phyloP scores from a whole-genome alignment of 345 rosid genomes.

The Diplotaxis tenuifolia region DNA sequence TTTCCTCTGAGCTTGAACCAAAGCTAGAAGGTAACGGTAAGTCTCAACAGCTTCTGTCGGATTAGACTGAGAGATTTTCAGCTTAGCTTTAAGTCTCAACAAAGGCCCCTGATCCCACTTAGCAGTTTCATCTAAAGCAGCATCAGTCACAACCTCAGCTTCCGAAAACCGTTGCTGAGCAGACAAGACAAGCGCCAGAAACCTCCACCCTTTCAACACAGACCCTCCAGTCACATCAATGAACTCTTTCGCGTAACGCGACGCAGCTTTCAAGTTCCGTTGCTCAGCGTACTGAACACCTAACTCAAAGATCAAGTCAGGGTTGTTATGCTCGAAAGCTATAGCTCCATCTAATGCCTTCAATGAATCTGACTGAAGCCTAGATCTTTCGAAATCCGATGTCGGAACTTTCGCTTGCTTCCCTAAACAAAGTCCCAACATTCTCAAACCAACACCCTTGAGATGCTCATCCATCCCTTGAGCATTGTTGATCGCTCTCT shows the following conservation, averaged over 20 bases:
- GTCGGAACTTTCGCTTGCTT: slow-evolving; percentile 71
- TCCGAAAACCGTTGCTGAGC: slow-evolving; percentile 85
- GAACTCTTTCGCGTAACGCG: slow-evolving; percentile 67
- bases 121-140: slow-evolving; percentile 88
- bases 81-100: slow-evolving; percentile 78
- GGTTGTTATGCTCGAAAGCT: slow-evolving; percentile 60
- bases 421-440: slow-evolving; percentile 86
- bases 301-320: slow-evolving; percentile 73
- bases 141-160: slow-evolving; percentile 86
- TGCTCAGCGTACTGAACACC: slow-evolving; percentile 90
- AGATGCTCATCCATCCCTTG: slow-evolving; percentile 65
- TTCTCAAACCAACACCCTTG: slow-evolving; percentile 66
- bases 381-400: slow-evolving; percentile 82
- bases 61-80: slow-evolving; percentile 65
- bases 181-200: slow-evolving; percentile 74
- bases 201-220: slow-evolving; percentile 81
- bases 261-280: slow-evolving; percentile 64
- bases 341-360: slow-evolving; percentile 71
- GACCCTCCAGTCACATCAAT: slow-evolving; percentile 87
- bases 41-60: slow-evolving; percentile 82
- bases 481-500: slow-evolving; percentile 58
- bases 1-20: slow-evolving; percentile 91
- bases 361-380: slow-evolving; percentile 71
- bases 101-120: slow-evolving; percentile 92
- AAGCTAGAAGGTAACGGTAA: slow-evolving; percentile 79